Evolutionary conservation across 2,329 filamentous ascomycete species (phyloP).

Genomic region (Teratosphaeria zuluensis): DNA sequence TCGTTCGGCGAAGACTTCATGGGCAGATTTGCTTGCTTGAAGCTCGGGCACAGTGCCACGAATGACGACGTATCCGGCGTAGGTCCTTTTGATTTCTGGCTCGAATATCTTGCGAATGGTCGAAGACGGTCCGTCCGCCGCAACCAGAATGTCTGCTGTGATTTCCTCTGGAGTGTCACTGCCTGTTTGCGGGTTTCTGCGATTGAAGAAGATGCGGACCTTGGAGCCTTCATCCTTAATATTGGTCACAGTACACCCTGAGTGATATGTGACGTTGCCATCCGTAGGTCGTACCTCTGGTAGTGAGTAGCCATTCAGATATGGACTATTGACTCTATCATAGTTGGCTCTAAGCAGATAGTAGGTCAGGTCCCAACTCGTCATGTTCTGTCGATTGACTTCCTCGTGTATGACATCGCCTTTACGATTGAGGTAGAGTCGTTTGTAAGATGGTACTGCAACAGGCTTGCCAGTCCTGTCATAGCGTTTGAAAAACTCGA

Average conservation of each 20-base stretch:
- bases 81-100: conserved; percentile 21
- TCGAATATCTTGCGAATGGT: conserved; percentile 20
- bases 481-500: conserved; percentile 35
- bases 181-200: conserved; percentile 12
- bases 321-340: conserved; percentile 28
- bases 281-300: conserved; percentile 12
- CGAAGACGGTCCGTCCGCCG: conserved; percentile 34
- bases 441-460: conserved; percentile 17
- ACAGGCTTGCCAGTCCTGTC: conserved; percentile 28
- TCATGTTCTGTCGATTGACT: conserved; percentile 36
- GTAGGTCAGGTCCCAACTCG: conserved; percentile 38
- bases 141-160: conserved; percentile 32
- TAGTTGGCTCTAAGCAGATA: conserved; percentile 38
- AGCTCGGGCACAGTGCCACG: conserved; percentile 26
- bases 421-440: conserved; percentile 18
- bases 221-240: conserved; percentile 18
- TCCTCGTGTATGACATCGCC: conserved; percentile 19
- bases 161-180: conserved; percentile 10
- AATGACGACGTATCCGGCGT: conserved; percentile 25
- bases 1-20: conserved; percentile 27
- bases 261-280: conserved; percentile 20
- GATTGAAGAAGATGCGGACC: conserved; percentile 20
- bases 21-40: conserved; percentile 25
- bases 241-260: conserved; percentile 21
- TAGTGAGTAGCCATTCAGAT: conserved; percentile 17